Evolutionary conservation across 257 asterid species (phyloP), one percentile per base, ranked within the genome.

Genomic region (Gentiana macrophylla): DNA sequence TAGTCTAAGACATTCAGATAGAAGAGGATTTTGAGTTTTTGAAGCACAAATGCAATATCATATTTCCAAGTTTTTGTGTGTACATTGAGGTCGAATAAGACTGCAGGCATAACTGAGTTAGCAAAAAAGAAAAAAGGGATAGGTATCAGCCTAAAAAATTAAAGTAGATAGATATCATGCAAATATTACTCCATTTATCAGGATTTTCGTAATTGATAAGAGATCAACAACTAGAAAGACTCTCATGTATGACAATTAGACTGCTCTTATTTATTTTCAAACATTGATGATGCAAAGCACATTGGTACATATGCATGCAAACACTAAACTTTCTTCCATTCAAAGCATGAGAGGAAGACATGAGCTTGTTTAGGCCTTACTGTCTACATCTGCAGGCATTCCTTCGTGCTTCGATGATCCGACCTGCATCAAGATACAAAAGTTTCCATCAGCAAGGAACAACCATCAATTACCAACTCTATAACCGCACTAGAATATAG

Each of bases 341-440:
- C 9, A 12, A 3, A 24, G 50, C 7, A 43, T 1, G 8, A 33
- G 33, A 43, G 13, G 4, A 6, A 32, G 49, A 12, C 12, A 50
- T 9, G 44, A 24, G 11, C 47, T 59, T 52, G 34, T 66, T 69
- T 73, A 65, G 9, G 79, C 68, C 82, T 79, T 79, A 62, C 90
- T 69, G 33, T 78, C 75, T 24, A 70, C 57, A 3, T 70, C 56
- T 67, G 32, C 68, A 2, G 62, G 50, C 57, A 51, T 50, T 55
- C 63, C 55, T 6, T 69, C 77, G 10, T 58, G 63, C 53, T 67
- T 70, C 49, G 65, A 50, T 35, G 52, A 60, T 53, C 52, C 62
- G 12, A 62, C 67, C 86, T 79, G 84, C 70, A 74, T 50, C 54
- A 62, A 12, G 8, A 6, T 24, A 6, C 32, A 44, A 41, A 41